Conservation (phyloP, 2,329 filamentous ascomycete genomes). For the Diplodia corticola region DNA sequence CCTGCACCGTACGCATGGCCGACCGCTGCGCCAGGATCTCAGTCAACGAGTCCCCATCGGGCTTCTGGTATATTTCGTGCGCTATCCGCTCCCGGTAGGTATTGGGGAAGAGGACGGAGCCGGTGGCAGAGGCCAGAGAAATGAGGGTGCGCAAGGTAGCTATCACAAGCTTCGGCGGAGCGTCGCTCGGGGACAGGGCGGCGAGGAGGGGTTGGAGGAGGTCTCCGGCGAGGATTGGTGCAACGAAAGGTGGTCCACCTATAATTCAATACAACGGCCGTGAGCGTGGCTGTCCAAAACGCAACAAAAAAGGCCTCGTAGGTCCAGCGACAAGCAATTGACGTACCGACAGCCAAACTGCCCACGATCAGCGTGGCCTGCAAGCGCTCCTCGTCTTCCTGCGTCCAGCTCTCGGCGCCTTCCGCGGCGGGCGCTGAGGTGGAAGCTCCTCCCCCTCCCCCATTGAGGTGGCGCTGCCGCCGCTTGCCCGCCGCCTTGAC, state of each 20-base stretch:
- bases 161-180: slow-evolving; percentile 66
- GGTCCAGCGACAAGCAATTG: background rate
- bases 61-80: slow-evolving; percentile 60
- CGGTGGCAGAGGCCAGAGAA: slow-evolving; percentile 62
- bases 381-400: slow-evolving; percentile 68
- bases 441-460: slow-evolving; percentile 23
- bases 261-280: slow-evolving; percentile 4
- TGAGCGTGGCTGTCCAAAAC: background rate
- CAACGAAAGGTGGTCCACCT: slow-evolving; percentile 80
- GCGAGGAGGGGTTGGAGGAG: slow-evolving; percentile 70
- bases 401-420: slow-evolving; percentile 47
- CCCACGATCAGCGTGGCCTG: slow-evolving; percentile 84
- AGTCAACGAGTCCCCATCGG: slow-evolving; percentile 63
- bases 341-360: slow-evolving; percentile 78
- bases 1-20: slow-evolving; percentile 54
- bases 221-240: slow-evolving; percentile 68
- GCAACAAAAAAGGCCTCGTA: background rate
- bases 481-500: slow-evolving; percentile 49
- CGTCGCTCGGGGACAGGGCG: slow-evolving; percentile 65
- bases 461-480: slow-evolving; percentile 36
- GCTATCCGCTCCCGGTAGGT: slow-evolving; percentile 26
- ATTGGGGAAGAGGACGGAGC: slow-evolving; percentile 55
- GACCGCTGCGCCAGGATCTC: slow-evolving; percentile 65
- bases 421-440: slow-evolving; percentile 24
- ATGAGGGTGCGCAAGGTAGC: slow-evolving; percentile 74